phyloP scores from a whole-genome alignment of 2,329 filamentous ascomycete species.

The Canariomyces notabilis region DNA sequence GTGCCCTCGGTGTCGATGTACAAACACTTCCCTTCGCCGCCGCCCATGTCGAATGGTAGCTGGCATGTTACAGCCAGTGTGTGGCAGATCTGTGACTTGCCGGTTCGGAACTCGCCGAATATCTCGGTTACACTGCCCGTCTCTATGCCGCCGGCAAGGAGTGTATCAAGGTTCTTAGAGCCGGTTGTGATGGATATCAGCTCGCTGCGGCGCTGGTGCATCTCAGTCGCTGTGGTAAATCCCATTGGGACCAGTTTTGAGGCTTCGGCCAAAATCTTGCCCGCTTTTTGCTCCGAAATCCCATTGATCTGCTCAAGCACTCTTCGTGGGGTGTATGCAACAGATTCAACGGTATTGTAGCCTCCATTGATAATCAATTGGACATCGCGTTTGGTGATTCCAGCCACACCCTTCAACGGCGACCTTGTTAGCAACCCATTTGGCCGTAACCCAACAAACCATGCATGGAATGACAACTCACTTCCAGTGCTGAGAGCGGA shows the following conservation, averaged over 20 bases:
- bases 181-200: conserved; percentile 97
- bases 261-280: conserved; percentile 75
- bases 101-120: conserved; percentile 95
- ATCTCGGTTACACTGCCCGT: conserved; percentile 97
- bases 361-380: conserved; percentile 88
- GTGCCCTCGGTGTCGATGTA: conserved; percentile 99
- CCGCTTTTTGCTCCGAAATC: conserved; percentile 94
- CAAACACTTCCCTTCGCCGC: conserved; percentile 94
- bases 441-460: not conserved
- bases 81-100: conserved; percentile 98
- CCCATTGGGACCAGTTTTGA: conserved; percentile 98
- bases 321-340: conserved; percentile 84
- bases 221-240: conserved; percentile 97
- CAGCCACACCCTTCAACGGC: conserved; percentile 67
- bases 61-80: conserved; percentile 98
- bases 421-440: not conserved
- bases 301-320: conserved; percentile 93
- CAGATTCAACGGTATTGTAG: conserved; percentile 90
- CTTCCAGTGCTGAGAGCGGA: conserved; percentile 79
- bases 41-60: conserved; percentile 96
- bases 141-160: conserved; percentile 90
- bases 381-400: conserved; percentile 91
- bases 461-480: conserved; percentile 36
- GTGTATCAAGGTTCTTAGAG: conserved; percentile 92
- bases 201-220: conserved; percentile 95